Percentiles rank a stretch among this genome's conserved stretches.
Evolutionary conservation across 176 grass and related monocot species (phyloP).

Genomic region (Carex cristatella): DNA sequence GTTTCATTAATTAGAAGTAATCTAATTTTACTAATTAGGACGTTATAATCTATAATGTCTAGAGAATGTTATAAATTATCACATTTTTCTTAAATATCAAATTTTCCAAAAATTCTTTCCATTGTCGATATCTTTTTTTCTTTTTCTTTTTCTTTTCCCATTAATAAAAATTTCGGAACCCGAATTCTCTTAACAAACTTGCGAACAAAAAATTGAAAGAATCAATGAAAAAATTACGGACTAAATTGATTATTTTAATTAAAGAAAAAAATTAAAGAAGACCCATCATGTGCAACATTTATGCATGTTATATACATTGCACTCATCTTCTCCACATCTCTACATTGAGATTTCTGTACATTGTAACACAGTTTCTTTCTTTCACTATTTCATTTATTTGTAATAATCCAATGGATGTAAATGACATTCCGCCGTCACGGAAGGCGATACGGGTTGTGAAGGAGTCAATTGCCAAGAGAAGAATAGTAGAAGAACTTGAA

Average conservation of each 20-base stretch:
- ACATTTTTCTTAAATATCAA: too few species aligned
- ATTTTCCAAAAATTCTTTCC: too few species aligned
- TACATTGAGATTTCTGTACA: neutral
- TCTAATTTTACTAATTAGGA: too few species aligned
- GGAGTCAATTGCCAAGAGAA: neutral
- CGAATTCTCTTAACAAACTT: neutral
- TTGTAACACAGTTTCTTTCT: slow-evolving; percentile 1
- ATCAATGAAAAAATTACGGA: neutral
- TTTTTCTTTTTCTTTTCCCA: too few species aligned
- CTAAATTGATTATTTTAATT: too few species aligned
- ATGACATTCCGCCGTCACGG: neutral
- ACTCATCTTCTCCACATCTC: neutral
- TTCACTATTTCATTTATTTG: neutral
- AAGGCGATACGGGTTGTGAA: neutral
- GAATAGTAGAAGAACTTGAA: neutral
- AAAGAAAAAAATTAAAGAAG: neutral
- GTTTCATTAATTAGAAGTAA: too few species aligned
- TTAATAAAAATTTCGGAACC: neutral
- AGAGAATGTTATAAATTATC: too few species aligned
- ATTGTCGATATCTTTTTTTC: too few species aligned
- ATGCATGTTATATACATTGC: neutral
- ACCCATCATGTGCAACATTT: neutral
- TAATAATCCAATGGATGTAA: neutral
- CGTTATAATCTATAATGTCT: too few species aligned
- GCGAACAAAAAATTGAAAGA: neutral